Base-by-base conservation (phyloP, 192 early-diverging fungal genomes). In the Haplosporangium gracile region DNA sequence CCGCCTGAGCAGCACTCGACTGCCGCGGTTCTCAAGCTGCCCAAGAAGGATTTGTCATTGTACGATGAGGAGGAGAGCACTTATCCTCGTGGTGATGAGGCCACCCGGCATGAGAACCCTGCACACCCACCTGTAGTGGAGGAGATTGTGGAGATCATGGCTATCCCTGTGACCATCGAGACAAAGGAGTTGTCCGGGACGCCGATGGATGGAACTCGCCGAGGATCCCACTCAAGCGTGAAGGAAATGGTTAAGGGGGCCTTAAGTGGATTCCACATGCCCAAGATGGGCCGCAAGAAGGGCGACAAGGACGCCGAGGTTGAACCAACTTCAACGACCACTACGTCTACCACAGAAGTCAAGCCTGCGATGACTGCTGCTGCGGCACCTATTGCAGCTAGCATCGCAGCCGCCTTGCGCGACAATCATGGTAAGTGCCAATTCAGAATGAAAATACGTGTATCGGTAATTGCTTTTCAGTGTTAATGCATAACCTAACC, bases 61-160 rank as follows among this genome's bases (percentile, higher is more conserved):
- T 76, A 76, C 22, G 74, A 74, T 20, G 80, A 81, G 40, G 80
- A 81, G 68, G 49, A 81, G 29, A 68, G 47, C 32, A 10, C 32
- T 1, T 81, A 81, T 20, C 74, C 80, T 16, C 80, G 74, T 20
- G 60, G 72, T 5, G 80, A 76, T 16, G 63, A 73, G 15, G 36
- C 5, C n/a, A n/a, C 13, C n/a, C 13, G 26, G 6, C 65, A 75
- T 22, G 79, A 81, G 70, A 73, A 80, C 70, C 68, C 69, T 42
- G 68, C 69, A 20, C 77, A 49, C 22, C 70, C 69, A 26, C 26
- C 42, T 40, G 73, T 26, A 4, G 60, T 29, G 9, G 9, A 63
- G 10, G 26, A 63, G 0, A 32, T 63, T 63, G 57, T 65, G 9
- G 75, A n/a, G 1, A 6, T 42, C 24, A 42, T 7, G 3, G 26